These are phyloP conservation scores for Tillandsia fasciculata DNA, from an alignment of 176 grass and related monocot species.

Conservation along the genomic window DNA sequence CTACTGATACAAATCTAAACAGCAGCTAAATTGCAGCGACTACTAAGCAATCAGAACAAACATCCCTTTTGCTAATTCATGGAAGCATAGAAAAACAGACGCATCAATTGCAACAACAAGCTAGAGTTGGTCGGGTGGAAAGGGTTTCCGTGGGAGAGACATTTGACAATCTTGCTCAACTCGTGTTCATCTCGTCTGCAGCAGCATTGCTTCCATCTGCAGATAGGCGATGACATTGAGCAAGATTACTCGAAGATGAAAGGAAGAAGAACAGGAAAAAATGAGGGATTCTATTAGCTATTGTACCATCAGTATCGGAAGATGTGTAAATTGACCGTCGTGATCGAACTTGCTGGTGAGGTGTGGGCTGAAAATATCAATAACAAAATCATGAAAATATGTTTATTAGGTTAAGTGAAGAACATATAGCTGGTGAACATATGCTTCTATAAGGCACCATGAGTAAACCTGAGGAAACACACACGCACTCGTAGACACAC, in stretches of 20 bases:
- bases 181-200: constrained; percentile 59
- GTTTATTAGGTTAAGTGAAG: too few species aligned
- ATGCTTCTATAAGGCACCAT: too few species aligned
- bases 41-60: constrained; percentile 1
- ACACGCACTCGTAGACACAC: background rate
- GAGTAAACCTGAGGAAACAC: too few species aligned
- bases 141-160: background rate
- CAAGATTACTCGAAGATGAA: background rate
- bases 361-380: constrained; percentile 51
- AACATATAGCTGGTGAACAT: too few species aligned
- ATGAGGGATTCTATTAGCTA: background rate
- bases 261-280: background rate
- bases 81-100: background rate
- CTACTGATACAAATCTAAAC: background rate
- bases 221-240: background rate
- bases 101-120: background rate
- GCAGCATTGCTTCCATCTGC: constrained; percentile 51
- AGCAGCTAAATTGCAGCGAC: constrained; percentile 6
- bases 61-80: constrained; percentile 25
- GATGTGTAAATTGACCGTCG: constrained; percentile 57
- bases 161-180: constrained; percentile 24
- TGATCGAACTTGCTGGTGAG: constrained; percentile 67
- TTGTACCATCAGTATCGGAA: constrained; percentile 62
- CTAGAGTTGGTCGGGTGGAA: background rate
- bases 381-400: background rate